phyloP scores from a whole-genome alignment of 129 eudicot genomes.

The Escallonia rubra region DNA sequence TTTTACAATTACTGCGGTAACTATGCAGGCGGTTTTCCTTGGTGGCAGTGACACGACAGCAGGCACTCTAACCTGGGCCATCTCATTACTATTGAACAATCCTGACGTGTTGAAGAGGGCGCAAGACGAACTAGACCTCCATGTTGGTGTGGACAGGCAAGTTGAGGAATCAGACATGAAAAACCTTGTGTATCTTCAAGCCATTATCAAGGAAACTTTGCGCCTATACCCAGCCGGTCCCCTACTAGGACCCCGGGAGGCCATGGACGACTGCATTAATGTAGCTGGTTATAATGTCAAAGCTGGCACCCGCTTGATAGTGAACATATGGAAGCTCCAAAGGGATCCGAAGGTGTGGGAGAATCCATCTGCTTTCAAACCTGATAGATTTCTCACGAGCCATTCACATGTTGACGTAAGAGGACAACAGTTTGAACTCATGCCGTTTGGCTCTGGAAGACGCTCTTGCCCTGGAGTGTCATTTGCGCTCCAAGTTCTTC shows the following conservation, averaged over 20 bases:
- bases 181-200: conserved; percentile 11
- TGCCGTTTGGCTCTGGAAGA: conserved; percentile 13
- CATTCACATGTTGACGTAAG: conserved; percentile 8
- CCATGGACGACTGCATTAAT: conserved; percentile 14
- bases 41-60: background rate
- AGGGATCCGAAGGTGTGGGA: conserved; percentile 5
- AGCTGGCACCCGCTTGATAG: conserved; percentile 9
- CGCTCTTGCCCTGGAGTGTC: conserved; percentile 10
- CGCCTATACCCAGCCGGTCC: conserved; percentile 12
- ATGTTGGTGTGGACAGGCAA: conserved; percentile 4
- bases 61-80: background rate
- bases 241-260: conserved; percentile 5
- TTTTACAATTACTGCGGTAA: no score
- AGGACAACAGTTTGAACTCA: conserved; percentile 13
- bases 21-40: background rate
- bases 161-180: conserved; percentile 10
- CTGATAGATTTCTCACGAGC: conserved; percentile 11
- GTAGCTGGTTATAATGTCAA: conserved; percentile 7
- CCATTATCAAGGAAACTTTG: conserved; percentile 10
- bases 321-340: conserved; percentile 14
- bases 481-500: conserved; percentile 4
- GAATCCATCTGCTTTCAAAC: background rate
- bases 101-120: no score
- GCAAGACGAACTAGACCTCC: background rate
- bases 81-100: background rate